phyloP scores from a whole-genome alignment of 2,329 filamentous ascomycete species.

The Fusarium sp. region DNA sequence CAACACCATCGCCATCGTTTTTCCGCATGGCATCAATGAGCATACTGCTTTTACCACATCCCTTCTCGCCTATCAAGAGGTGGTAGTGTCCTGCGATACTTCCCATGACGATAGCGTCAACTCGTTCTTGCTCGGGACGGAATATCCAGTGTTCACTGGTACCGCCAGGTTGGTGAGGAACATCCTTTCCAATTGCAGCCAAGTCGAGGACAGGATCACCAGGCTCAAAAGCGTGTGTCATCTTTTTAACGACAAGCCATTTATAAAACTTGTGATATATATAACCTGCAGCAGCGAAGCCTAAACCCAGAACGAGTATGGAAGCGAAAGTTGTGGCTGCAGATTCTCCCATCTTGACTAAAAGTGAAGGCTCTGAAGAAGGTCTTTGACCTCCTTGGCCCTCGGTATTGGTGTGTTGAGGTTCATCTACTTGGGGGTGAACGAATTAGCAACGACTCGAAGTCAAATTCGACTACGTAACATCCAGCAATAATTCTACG shows the following conservation, averaged over 20 bases:
- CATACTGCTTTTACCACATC: conserved; percentile 97
- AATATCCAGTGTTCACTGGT: conserved; percentile 74
- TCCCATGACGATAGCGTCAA: conserved; percentile 87
- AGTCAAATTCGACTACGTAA: background rate
- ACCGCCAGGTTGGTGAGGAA: conserved; percentile 57
- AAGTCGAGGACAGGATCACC: conserved; percentile 90
- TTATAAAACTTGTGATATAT: conserved; percentile 89
- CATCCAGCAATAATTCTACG: background rate
- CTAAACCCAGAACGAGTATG: conserved; percentile 75
- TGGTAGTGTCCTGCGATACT: conserved; percentile 84
- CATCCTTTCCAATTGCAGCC: conserved; percentile 72
- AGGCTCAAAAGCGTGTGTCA: conserved; percentile 89
- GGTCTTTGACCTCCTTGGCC: conserved; percentile 6
- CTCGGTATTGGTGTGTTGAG: background rate
- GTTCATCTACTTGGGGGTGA: conserved; percentile 17
- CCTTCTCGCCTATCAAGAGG: conserved; percentile 93
- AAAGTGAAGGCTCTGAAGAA: conserved; percentile 52
- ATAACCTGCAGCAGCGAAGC: conserved; percentile 75
- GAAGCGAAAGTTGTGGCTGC: conserved; percentile 81
- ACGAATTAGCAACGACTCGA: conserved; percentile 17
- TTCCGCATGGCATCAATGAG: conserved; percentile 94
- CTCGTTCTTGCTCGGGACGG: conserved; percentile 81
- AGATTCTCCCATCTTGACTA: conserved; percentile 75
- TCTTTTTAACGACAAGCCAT: conserved; percentile 88
- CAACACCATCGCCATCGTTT: conserved; percentile 85